phyloP scores from a whole-genome alignment of 2,329 filamentous ascomycete genomes.

The Pseudocercospora musae region DNA sequence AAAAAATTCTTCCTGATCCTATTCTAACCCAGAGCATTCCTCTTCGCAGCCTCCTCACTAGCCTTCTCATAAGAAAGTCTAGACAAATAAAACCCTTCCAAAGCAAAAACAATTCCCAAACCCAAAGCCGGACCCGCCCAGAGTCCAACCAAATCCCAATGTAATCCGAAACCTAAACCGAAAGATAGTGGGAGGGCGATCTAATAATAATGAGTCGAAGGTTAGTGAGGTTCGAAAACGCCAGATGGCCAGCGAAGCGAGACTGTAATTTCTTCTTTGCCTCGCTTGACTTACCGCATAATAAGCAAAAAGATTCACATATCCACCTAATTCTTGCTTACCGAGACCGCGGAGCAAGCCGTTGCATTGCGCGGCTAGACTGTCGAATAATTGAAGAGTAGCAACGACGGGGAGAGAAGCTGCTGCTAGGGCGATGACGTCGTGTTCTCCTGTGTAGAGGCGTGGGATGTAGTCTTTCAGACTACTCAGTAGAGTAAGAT shows the following conservation, averaged over 20 bases:
- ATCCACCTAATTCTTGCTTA: slow-evolving; percentile 83
- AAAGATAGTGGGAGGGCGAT: slow-evolving; percentile 82
- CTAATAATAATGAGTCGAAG: slow-evolving; percentile 18
- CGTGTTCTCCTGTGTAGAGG: slow-evolving; percentile 67
- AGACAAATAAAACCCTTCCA: slow-evolving; percentile 57
- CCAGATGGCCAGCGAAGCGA: too few species aligned
- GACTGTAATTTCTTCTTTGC: too few species aligned
- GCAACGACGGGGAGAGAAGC: slow-evolving; percentile 75
- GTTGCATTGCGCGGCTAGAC: slow-evolving; percentile 73
- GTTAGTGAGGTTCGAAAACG: neutral
- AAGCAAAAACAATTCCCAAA: slow-evolving; percentile 56
- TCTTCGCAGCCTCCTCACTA: slow-evolving; percentile 57
- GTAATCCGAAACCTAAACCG: slow-evolving; percentile 69
- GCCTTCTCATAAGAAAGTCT: slow-evolving; percentile 56
- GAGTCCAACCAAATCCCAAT: slow-evolving; percentile 74
- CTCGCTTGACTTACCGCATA: slow-evolving; percentile 61
- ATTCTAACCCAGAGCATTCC: slow-evolving; percentile 43
- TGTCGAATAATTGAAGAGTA: slow-evolving; percentile 86
- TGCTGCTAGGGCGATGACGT: slow-evolving; percentile 65
- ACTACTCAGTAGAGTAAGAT: slow-evolving; percentile 65
- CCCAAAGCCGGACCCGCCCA: slow-evolving; percentile 68
- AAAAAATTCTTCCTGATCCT: too few species aligned
- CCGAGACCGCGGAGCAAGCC: slow-evolving; percentile 84
- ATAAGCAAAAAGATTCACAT: slow-evolving; percentile 81
- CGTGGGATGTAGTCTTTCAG: slow-evolving; percentile 71